Evolutionary conservation across 495 filamentous ascomycete genomes (phyloP).

Genomic region (Penicillium bovifimosum): DNA sequence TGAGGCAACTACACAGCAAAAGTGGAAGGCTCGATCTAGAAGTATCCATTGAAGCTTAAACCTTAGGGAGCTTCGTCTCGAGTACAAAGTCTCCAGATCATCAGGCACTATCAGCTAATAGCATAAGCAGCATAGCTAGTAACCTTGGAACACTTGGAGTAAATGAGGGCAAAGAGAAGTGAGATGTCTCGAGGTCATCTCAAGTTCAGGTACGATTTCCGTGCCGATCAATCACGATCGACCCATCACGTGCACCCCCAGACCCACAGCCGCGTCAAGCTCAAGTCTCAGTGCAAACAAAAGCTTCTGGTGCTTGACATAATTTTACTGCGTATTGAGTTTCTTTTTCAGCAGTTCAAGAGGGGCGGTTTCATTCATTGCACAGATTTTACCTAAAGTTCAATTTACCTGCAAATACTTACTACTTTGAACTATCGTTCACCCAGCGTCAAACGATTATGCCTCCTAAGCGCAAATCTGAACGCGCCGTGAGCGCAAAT

Average conservation of each 20-base stretch:
- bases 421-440: not conserved
- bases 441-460: slow-evolving; percentile 7
- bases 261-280: slow-evolving; percentile 12
- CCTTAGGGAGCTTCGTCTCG: too few relatives aligned
- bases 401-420: not conserved
- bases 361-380: not conserved
- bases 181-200: too few relatives aligned
- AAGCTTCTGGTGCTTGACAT: not conserved
- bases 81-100: too few relatives aligned
- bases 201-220: too few relatives aligned
- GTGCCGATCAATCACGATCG: slow-evolving; percentile 1
- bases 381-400: not conserved
- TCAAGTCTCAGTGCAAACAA: slow-evolving; percentile 8
- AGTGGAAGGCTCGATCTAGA: too few relatives aligned
- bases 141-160: too few relatives aligned
- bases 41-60: too few relatives aligned
- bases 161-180: too few relatives aligned
- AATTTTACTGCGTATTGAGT: not conserved
- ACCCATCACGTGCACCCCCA: slow-evolving; percentile 5
- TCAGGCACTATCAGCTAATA: too few relatives aligned
- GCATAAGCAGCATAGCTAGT: too few relatives aligned
- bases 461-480: slow-evolving; percentile 29
- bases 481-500: slow-evolving; percentile 15
- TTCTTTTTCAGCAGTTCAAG: not conserved
- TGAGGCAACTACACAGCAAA: too few relatives aligned